phyloP scores from a whole-genome alignment of 768 basidiomycete genomes.

The Calocybe indica region DNA sequence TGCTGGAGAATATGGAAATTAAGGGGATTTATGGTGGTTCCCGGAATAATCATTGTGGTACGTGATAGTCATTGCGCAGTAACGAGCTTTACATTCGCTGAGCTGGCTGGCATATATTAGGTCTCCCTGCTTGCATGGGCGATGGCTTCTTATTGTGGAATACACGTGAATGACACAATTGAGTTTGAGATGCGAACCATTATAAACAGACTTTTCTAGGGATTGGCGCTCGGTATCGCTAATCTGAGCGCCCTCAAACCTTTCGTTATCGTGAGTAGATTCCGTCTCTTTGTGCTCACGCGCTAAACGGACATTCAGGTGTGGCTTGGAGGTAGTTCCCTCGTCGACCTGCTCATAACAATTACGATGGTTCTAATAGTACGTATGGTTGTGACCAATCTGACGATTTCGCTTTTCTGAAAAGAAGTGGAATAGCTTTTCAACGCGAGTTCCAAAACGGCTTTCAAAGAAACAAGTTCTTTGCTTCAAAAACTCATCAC shows the following conservation, averaged over 20 bases:
- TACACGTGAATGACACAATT: slow-evolving; percentile 1
- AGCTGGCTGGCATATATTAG: neutral
- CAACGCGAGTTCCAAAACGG: neutral
- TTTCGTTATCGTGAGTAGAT: slow-evolving; percentile 3
- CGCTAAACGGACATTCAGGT: slow-evolving; percentile 1
- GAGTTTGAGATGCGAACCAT: neutral
- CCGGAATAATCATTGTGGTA: slow-evolving; percentile 5
- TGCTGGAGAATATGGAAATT: slow-evolving; percentile 8
- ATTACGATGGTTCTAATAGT: slow-evolving; percentile 8
- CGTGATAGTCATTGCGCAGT: neutral
- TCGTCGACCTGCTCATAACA: slow-evolving; percentile 10
- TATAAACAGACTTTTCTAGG: neutral
- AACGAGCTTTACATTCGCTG: neutral
- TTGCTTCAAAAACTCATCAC: slow-evolving; percentile 4
- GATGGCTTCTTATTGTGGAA: slow-evolving; percentile 5
- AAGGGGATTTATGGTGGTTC: slow-evolving; percentile 1
- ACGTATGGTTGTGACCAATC: neutral
- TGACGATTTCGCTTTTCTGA: neutral
- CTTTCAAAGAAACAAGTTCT: neutral
- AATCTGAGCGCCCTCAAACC: neutral
- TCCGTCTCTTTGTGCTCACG: neutral
- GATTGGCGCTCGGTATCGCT: slow-evolving; percentile 1
- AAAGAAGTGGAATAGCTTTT: neutral
- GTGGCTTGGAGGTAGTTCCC: slow-evolving; percentile 6
- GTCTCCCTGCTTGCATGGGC: slow-evolving; percentile 3